A percentile compares a stretch with the other conserved stretches of the same genome.
These are phyloP conservation scores for Saccharomycopsis oosterbeekiorum DNA, from an alignment of 805 yeast genomes.

Conservation along the genomic window DNA sequence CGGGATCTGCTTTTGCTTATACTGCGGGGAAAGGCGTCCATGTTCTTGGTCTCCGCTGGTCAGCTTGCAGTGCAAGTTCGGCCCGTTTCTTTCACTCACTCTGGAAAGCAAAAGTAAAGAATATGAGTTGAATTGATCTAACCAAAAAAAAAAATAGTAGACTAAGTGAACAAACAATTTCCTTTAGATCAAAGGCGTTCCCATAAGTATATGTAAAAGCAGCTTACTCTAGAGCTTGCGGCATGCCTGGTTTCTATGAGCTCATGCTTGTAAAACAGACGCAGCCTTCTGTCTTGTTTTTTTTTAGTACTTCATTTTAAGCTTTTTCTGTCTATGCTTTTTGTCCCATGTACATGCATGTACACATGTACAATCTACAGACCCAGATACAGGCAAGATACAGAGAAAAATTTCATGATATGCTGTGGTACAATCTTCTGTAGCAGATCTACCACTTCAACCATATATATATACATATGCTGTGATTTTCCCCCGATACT, in stretches of 20 bases:
- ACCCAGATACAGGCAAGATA: slow-evolving; percentile 1
- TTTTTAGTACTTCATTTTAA: background rate
- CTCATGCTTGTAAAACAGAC: background rate
- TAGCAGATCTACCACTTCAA: slow-evolving; percentile 1
- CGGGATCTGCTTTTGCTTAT: too few relatives aligned
- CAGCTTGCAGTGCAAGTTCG: too few relatives aligned
- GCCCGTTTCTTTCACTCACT: too few relatives aligned
- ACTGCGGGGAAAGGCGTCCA: too few relatives aligned
- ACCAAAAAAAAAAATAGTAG: too few relatives aligned
- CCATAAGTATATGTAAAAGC: too few relatives aligned
- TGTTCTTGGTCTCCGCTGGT: too few relatives aligned
- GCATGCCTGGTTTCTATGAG: background rate
- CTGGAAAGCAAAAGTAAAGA: too few relatives aligned
- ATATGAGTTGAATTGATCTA: too few relatives aligned
- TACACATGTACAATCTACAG: slow-evolving; percentile 1
- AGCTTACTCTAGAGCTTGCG: background rate
- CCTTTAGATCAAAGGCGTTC: too few relatives aligned
- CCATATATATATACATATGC: background rate
- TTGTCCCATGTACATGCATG: background rate
- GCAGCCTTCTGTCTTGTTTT: background rate
- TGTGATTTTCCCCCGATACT: background rate
- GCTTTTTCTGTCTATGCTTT: background rate
- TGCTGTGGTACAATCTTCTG: background rate
- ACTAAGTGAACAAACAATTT: too few relatives aligned
- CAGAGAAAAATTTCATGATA: slow-evolving; percentile 1